phyloP scores from a whole-genome alignment of 352 stramenopile genomes.

The Globisporangium nagaii region DNA sequence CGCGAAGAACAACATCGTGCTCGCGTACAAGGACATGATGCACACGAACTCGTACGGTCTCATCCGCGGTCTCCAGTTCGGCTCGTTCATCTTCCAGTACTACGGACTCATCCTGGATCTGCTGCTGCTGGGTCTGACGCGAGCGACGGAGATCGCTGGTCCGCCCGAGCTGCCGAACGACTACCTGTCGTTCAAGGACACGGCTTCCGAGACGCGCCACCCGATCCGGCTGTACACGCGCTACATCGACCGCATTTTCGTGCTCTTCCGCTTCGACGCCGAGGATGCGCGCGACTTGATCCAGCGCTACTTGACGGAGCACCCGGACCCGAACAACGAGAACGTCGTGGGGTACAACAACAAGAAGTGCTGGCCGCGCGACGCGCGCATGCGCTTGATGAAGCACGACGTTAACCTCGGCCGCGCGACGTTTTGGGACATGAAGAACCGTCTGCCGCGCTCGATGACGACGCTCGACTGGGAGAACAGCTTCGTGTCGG shows the following conservation, averaged over 20 bases:
- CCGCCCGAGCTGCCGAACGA: slow-evolving; percentile 97
- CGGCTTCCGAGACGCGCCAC: slow-evolving; percentile 95
- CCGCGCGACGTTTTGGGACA: slow-evolving; percentile 99
- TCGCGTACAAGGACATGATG: slow-evolving; percentile 99
- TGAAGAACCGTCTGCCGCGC: slow-evolving; percentile 98
- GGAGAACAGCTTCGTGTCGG: slow-evolving; percentile 99
- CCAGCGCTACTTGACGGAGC: slow-evolving; percentile 98
- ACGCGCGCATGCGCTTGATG: slow-evolving; percentile 99
- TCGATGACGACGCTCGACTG: slow-evolving; percentile 99
- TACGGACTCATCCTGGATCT: slow-evolving; percentile 99
- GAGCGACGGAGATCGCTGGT: slow-evolving; percentile 97
- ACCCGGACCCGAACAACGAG: slow-evolving; percentile 99
- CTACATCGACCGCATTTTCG: slow-evolving; percentile 99
- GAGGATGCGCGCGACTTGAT: slow-evolving; percentile 99
- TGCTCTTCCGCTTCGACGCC: slow-evolving; percentile 98
- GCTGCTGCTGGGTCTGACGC: slow-evolving; percentile 95
- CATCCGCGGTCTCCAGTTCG: slow-evolving; percentile 98
- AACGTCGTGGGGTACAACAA: slow-evolving; percentile 99
- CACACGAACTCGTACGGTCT: slow-evolving; percentile 99
- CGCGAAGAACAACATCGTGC: slow-evolving; percentile 99
- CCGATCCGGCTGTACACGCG: slow-evolving; percentile 99
- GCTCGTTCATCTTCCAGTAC: slow-evolving; percentile 98
- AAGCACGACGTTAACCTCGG: slow-evolving; percentile 99
- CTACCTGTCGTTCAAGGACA: slow-evolving; percentile 98
- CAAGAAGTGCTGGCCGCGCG: slow-evolving; percentile 99